These are phyloP conservation scores for Xerocomellus dryophilus DNA, from an alignment of 768 basidiomycete genomes.

Conservation along the genomic window DNA sequence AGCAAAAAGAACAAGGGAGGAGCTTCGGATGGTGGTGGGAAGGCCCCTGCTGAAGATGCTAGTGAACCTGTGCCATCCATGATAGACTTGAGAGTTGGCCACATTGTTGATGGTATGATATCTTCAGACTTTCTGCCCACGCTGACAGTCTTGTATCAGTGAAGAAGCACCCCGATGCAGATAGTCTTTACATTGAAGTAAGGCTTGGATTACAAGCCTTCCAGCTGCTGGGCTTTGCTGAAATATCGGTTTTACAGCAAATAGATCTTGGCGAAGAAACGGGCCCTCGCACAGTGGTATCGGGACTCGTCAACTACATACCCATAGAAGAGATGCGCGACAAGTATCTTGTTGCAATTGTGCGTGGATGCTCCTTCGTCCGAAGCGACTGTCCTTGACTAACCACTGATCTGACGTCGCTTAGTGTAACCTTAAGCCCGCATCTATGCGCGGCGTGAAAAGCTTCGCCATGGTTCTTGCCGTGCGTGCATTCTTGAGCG, in stretches of 20 bases:
- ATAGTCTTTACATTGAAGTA: slow-evolving; percentile 94
- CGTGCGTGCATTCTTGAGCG: slow-evolving; percentile 42
- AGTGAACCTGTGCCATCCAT: slow-evolving; percentile 91
- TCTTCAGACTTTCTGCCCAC: neutral
- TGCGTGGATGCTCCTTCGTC: slow-evolving; percentile 34
- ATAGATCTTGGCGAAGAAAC: slow-evolving; percentile 95
- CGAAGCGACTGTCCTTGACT: neutral
- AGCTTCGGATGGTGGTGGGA: slow-evolving; percentile 25
- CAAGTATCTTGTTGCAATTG: slow-evolving; percentile 79
- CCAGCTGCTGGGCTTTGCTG: neutral
- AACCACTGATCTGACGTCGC: neutral
- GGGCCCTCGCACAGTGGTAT: slow-evolving; percentile 94
- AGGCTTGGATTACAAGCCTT: slow-evolving; percentile 9
- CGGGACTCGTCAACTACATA: slow-evolving; percentile 94
- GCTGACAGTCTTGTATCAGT: slow-evolving; percentile 46
- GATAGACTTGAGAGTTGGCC: slow-evolving; percentile 95
- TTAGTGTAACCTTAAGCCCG: slow-evolving; percentile 93
- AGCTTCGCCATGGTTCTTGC: slow-evolving; percentile 98
- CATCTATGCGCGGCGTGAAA: slow-evolving; percentile 95
- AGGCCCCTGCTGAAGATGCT: slow-evolving; percentile 52
- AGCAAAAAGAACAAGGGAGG: slow-evolving; percentile 42
- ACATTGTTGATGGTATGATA: slow-evolving; percentile 79
- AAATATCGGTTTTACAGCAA: slow-evolving; percentile 50
- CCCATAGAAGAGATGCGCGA: slow-evolving; percentile 92
- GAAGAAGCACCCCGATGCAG: slow-evolving; percentile 94